Evolutionary conservation across 1,139 yeast genomes (phyloP), one percentile per base, ranked within the genome.

Genomic region (Scheffersomyces illinoinensis): DNA sequence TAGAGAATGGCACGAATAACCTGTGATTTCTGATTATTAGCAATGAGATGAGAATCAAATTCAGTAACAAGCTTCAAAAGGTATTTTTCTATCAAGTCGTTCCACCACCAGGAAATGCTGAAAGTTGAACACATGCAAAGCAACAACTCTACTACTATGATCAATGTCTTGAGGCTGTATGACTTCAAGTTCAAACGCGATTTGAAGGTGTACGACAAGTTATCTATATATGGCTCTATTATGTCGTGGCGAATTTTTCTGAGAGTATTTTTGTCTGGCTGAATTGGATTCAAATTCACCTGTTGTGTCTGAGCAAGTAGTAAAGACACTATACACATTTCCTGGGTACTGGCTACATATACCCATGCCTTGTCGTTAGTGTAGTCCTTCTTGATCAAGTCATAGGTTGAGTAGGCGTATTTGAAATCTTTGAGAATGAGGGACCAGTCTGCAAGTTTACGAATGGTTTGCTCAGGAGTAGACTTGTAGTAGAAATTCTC

Each of bases 391-490:
- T 89, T 89, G 50, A 93, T 81, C 59, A 91, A 72, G 61, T 95
- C 98, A 71, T 95, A 95, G 0, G 93, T 89, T 1, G 91, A 81
- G 69, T 90, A 89, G 8, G 98, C 96, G 62, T 87, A 88, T 70
- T 89, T 89, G 78, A 90, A 95, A 74, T 95, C 98, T 53, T 93
- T 85, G 24, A 93, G 76, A 85, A 95, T 91, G 66, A 95, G 85
- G 7, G 95, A 87, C 92, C 97, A 92, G 72, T 95, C 99, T 0
- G 97, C 98, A 52, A 95, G 76, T 68, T 90, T 90, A 56, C 98
- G 78, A 47, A 93, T 80, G 54, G 85, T 82, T 66, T 92, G 91
- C 67, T 93, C 98, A 0, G 90, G 85, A 0, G 93, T 81, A 1
- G 86, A 75, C 54, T 84, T 84, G 57, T 82, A 76, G 70, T 90